Evolutionary conservation across 2,329 filamentous ascomycete species (phyloP).

Genomic region (Aspergillus clavatus): DNA sequence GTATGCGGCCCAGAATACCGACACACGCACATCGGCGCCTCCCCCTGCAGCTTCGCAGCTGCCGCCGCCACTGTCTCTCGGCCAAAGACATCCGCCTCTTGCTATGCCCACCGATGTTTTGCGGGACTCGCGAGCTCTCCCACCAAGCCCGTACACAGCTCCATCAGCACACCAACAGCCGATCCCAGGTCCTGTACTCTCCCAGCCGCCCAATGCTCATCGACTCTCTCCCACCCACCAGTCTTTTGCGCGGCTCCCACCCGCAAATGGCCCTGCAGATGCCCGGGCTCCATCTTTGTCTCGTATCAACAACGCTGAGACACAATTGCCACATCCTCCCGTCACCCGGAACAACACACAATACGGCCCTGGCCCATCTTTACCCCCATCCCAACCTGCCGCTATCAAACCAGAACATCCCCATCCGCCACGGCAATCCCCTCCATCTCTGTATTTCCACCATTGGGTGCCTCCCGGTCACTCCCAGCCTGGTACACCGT

Average conservation of each 20-base stretch:
- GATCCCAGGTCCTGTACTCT: constrained; percentile 15
- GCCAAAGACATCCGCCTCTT: constrained; percentile 18
- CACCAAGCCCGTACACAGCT: constrained; percentile 30
- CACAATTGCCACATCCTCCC: constrained; percentile 37
- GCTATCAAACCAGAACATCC: constrained; percentile 50
- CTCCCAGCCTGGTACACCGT: constrained; percentile 66
- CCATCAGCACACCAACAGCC: constrained; percentile 14
- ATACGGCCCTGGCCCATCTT: constrained; percentile 30
- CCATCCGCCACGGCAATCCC: constrained; percentile 60
- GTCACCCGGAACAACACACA: constrained; percentile 20
- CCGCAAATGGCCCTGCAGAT: constrained; percentile 17
- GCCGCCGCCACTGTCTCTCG: constrained; percentile 13
- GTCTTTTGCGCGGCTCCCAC: constrained; percentile 10
- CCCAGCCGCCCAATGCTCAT: constrained; percentile 20
- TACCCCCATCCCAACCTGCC: constrained; percentile 50
- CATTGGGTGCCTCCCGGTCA: constrained; percentile 82
- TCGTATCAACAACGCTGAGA: constrained; percentile 40
- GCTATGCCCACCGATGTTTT: constrained; percentile 13
- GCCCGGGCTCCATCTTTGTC: constrained; percentile 11
- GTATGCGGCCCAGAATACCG: constrained; percentile 46
- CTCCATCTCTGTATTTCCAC: constrained; percentile 80
- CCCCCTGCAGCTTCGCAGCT: constrained; percentile 19
- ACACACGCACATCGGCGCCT: constrained; percentile 17
- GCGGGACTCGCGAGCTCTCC: constrained; percentile 22
- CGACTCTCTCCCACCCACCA: constrained; percentile 12